Base-by-base conservation (phyloP, 495 filamentous ascomycete genomes). In the Neurospora sp. region DNA sequence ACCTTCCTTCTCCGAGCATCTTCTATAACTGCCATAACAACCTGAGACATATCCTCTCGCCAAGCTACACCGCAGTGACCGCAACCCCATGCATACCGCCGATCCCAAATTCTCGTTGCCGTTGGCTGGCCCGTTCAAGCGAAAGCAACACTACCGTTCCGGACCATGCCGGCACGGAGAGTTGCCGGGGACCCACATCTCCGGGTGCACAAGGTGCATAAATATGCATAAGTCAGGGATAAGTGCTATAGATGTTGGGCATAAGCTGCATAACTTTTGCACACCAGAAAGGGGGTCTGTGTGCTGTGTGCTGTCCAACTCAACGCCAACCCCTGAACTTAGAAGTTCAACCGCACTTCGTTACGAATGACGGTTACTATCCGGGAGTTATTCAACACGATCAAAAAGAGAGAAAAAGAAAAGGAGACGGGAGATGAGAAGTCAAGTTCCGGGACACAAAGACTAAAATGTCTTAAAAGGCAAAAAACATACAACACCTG, bases 401-500 rank as follows among this genome's bases (percentile, higher is more conserved):
- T 31, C 31, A 31, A 31, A 35, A 35, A 5, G 35, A 5, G 35
- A 35, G 35, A 5, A 59, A 27, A 27, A 59, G 35, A 59, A 27
- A 27, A 59, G 23, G 20, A 7, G 5, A 59, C 23, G 10, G 20
- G 10, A 35, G 31, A 31, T 31, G 31, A 31, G 31, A 4, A 31
- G 31, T 31, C 31, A 31, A 31, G 31, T 31, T 31, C 31, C 1
- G 3, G 31, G 31, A 31, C 31, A 31, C 31, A 31, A 31, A 31
- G 31, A 31, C 27, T 27, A 27, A 27, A 27, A 27, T 35, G 31
- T n/a, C n/a, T n/a, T n/a, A 35, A 35, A 35, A 35, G 35, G 35
- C 2, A 35, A 70, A 73, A 71, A 73, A 77, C 72, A 77, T 78
- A 75, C 77, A 78, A 77, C 77, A 74, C 77, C 77, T 44, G 75